A percentile compares a stretch with the other conserved stretches of the same genome.
Conservation (phyloP, 192 early-diverging fungal genomes). For the Coemansia sp. region DNA sequence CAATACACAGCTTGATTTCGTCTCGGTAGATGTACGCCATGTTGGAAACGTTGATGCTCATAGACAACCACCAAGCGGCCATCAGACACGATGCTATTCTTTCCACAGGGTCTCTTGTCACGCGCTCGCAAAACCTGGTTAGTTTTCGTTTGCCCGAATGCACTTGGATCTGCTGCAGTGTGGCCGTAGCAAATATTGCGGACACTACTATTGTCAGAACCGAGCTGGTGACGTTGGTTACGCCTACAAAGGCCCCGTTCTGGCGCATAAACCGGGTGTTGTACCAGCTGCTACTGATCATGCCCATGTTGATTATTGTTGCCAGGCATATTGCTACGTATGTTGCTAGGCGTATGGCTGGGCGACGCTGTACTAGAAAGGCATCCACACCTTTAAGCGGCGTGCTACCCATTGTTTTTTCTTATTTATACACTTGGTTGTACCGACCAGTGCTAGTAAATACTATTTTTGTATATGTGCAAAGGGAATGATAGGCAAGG, state of each 20-base stretch:
- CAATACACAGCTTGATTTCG: slow-evolving; percentile 34
- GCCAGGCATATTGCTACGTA: slow-evolving; percentile 32
- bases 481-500: too few species aligned
- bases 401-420: slow-evolving; percentile 27
- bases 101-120: slow-evolving; percentile 24
- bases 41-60: slow-evolving; percentile 36
- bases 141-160: neutral
- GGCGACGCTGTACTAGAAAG: slow-evolving; percentile 33
- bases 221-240: slow-evolving; percentile 20
- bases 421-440: neutral
- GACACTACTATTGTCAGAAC: slow-evolving; percentile 28
- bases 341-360: slow-evolving; percentile 23
- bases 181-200: slow-evolving; percentile 24
- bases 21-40: slow-evolving; percentile 43
- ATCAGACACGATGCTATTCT: slow-evolving; percentile 27
- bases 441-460: too few species aligned
- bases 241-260: slow-evolving; percentile 39
- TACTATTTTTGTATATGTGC: too few species aligned
- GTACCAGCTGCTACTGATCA: slow-evolving; percentile 49
- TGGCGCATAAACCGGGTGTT: slow-evolving; percentile 46
- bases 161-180: slow-evolving; percentile 3
- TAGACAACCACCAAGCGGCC: slow-evolving; percentile 49
- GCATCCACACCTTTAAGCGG: slow-evolving; percentile 43
- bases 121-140: slow-evolving; percentile 17
- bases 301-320: slow-evolving; percentile 35